phyloP scores from a whole-genome alignment of 2,329 filamentous ascomycete genomes.

The Xylaria sp. region DNA sequence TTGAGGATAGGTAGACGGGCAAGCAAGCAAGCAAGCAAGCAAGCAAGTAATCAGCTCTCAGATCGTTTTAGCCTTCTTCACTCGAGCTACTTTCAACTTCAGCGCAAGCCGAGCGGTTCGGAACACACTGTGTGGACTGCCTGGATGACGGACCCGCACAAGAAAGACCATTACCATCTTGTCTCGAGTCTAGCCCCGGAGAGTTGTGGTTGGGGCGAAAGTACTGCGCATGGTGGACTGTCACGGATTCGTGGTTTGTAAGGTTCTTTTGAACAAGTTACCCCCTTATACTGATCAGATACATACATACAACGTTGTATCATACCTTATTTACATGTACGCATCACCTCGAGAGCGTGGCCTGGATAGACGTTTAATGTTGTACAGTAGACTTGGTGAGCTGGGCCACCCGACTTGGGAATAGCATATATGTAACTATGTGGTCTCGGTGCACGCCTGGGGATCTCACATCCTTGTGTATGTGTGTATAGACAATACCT shows the following conservation, averaged over 20 bases:
- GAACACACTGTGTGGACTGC: slow-evolving; percentile 34
- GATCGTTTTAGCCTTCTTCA: background rate
- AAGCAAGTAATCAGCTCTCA: slow-evolving; percentile 5
- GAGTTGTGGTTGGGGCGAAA: slow-evolving; percentile 11
- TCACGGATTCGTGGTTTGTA: background rate
- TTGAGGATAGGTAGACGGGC: background rate
- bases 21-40: background rate
- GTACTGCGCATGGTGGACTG: slow-evolving; percentile 15
- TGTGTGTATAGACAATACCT: background rate
- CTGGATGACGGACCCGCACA: slow-evolving; percentile 11
- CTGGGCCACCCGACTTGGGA: too few species aligned
- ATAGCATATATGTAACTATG: too few species aligned
- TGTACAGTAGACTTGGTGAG: background rate
- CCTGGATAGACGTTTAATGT: background rate
- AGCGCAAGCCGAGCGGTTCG: background rate
- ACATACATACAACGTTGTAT: background rate
- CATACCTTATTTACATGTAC: background rate
- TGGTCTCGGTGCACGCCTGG: too few species aligned
- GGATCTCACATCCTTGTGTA: background rate
- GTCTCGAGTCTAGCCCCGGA: slow-evolving; percentile 16
- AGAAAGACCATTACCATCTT: slow-evolving; percentile 3
- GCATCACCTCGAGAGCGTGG: too few species aligned
- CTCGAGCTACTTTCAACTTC: slow-evolving; percentile 3
- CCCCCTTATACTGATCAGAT: background rate
- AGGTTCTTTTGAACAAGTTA: background rate